Conservation (phyloP, 208 protist genomes). For the Trypanosoma avium region DNA sequence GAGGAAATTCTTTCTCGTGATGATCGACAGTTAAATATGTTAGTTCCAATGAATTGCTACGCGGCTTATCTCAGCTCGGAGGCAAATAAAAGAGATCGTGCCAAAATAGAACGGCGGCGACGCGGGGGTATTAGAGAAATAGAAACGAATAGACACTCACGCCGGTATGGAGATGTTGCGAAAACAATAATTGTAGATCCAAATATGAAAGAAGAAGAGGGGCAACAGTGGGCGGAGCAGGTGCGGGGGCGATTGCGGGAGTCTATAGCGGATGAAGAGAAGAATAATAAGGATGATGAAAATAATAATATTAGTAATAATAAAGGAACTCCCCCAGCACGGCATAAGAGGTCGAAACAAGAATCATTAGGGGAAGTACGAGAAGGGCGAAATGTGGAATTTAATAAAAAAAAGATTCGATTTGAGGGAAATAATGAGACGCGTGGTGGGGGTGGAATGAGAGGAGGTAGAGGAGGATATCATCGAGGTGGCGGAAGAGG, state of each 20-base stretch:
- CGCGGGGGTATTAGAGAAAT: slow-evolving; percentile 16
- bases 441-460: not conserved
- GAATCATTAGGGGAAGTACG: too few species aligned
- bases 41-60: slow-evolving; percentile 92
- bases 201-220: slow-evolving; percentile 30
- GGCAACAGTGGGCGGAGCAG: slow-evolving; percentile 22
- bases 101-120: slow-evolving; percentile 48
- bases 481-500: slow-evolving; percentile 5
- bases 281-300: slow-evolving; percentile 5
- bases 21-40: slow-evolving; percentile 92
- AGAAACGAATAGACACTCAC: slow-evolving; percentile 48
- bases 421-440: too few species aligned
- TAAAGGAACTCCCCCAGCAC: too few species aligned
- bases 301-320: slow-evolving; percentile 26
- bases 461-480: not conserved
- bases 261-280: not conserved
- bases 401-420: not conserved
- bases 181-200: slow-evolving; percentile 58
- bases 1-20: slow-evolving; percentile 88
- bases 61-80: slow-evolving; percentile 77
- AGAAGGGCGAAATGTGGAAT: too few species aligned
- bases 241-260: not conserved
- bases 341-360: too few species aligned
- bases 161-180: slow-evolving; percentile 65
- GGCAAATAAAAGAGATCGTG: slow-evolving; percentile 69